Percentiles rank a stretch among this genome's conserved stretches.
Conservation (phyloP, 306 rosid species). For the Prunus salicina region DNA sequence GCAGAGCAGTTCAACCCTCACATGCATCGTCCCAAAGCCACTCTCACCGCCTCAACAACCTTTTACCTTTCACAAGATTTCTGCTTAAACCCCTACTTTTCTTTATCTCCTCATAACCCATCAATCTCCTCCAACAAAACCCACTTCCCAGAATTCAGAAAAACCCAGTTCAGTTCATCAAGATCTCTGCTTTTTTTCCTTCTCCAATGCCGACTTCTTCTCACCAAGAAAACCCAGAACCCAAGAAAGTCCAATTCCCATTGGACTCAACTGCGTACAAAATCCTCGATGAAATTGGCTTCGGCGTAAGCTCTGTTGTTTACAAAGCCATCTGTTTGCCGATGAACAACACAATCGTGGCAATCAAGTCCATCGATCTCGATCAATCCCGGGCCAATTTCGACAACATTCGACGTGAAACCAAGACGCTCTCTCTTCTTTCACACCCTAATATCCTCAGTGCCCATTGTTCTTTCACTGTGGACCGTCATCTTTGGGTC, state of each 20-base stretch:
- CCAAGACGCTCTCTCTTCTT: slow-evolving; percentile 44
- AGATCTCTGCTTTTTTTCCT: background rate
- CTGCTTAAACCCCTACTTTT: slow-evolving; percentile 13
- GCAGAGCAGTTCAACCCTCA: background rate
- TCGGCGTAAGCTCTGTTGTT: slow-evolving; percentile 46
- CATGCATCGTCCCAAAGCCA: slow-evolving; percentile 20
- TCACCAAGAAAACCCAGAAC: slow-evolving; percentile 11
- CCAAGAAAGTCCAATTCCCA: slow-evolving; percentile 46
- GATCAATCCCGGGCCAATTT: slow-evolving; percentile 40
- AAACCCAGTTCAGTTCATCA: background rate
- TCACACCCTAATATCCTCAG: slow-evolving; percentile 61
- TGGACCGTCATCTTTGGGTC: slow-evolving; percentile 52
- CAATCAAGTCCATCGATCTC: slow-evolving; percentile 66
- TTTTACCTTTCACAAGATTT: slow-evolving; percentile 19
- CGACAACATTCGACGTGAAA: slow-evolving; percentile 45
- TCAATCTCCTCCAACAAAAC: background rate
- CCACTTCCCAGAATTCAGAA: background rate
- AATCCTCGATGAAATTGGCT: slow-evolving; percentile 46
- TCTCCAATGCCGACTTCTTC: background rate
- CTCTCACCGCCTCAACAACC: background rate
- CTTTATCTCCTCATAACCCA: background rate
- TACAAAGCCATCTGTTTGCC: slow-evolving; percentile 64
- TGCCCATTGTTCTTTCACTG: slow-evolving; percentile 62
- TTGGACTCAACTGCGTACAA: slow-evolving; percentile 37
- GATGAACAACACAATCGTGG: slow-evolving; percentile 42